Percentiles rank a stretch among this genome's conserved stretches.
Conservation (phyloP, 139 green algal species). For the Picocystis salinarum region DNA sequence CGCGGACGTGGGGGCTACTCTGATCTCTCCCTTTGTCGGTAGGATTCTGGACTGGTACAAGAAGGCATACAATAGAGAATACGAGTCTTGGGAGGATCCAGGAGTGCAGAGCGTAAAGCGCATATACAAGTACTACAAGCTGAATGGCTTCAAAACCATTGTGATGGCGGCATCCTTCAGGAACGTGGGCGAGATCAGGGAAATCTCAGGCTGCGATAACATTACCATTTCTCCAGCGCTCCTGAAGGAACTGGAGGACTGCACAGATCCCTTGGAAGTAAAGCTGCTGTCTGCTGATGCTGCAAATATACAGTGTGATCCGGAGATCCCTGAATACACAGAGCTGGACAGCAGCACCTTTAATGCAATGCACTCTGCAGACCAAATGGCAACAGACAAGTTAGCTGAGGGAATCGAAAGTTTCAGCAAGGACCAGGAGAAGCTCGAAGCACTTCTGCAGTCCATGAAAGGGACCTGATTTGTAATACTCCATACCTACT, state of each 20-base stretch:
- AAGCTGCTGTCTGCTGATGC: too few species aligned
- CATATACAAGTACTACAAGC: conserved; percentile 52
- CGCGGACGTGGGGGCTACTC: conserved; percentile 52
- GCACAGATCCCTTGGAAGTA: conserved; percentile 36
- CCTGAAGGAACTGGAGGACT: conserved; percentile 52
- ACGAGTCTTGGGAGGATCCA: conserved; percentile 33
- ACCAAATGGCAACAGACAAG: conserved; percentile 69
- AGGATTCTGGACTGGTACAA: conserved; percentile 75
- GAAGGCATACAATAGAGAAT: conserved; percentile 27
- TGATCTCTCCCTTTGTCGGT: conserved; percentile 80
- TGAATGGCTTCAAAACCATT: conserved; percentile 42
- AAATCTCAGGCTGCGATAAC: conserved; percentile 44
- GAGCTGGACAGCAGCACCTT: neutral
- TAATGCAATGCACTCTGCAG: neutral
- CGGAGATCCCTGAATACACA: conserved; percentile 12
- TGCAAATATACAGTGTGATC: too few species aligned
- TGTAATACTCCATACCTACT: too few species aligned
- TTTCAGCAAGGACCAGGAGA: conserved; percentile 38
- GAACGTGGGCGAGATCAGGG: conserved; percentile 28
- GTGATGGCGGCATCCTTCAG: conserved; percentile 82
- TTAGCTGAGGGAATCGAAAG: conserved; percentile 59
- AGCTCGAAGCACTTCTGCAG: conserved; percentile 35
- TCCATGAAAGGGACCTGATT: too few species aligned
- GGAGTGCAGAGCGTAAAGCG: conserved; percentile 14
- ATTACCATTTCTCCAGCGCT: conserved; percentile 72